phyloP scores from a whole-genome alignment of 768 basidiomycete genomes.

The Boletus patriciae region DNA sequence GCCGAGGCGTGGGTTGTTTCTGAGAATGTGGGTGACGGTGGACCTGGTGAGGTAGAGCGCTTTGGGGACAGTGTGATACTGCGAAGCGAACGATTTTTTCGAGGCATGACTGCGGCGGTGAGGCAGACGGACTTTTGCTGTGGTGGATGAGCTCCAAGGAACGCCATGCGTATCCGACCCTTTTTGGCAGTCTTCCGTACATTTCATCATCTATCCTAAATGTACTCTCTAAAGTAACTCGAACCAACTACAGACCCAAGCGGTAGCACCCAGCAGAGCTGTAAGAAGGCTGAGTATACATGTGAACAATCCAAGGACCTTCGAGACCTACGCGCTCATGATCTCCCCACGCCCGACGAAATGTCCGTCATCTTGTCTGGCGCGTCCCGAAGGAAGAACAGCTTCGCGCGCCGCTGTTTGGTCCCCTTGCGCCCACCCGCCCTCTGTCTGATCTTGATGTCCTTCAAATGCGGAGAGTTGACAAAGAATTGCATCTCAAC shows the following conservation, averaged over 20 bases:
- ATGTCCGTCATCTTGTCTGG: conserved; percentile 85
- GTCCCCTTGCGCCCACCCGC: conserved; percentile 49
- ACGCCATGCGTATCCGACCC: conserved; percentile 9
- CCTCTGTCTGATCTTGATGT: conserved; percentile 74
- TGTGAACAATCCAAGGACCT: not conserved
- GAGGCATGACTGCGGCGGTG: conserved; percentile 41
- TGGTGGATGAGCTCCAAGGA: conserved; percentile 16
- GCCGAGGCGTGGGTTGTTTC: conserved; percentile 77
- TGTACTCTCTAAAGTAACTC: conserved; percentile 2
- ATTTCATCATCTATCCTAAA: conserved; percentile 8
- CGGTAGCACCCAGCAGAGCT: conserved; percentile 1
- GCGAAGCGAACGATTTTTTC: conserved; percentile 56
- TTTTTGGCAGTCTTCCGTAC: conserved; percentile 14
- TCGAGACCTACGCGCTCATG: conserved; percentile 22
- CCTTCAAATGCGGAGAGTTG: conserved; percentile 83
- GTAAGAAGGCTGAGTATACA: conserved; percentile 1
- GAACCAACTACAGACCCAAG: not conserved
- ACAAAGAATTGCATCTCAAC: conserved; percentile 93
- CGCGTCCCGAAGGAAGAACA: conserved; percentile 80
- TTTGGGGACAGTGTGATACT: conserved; percentile 49
- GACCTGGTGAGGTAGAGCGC: conserved; percentile 50
- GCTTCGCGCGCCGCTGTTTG: conserved; percentile 70
- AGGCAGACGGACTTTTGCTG: conserved; percentile 14
- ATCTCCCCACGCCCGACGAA: conserved; percentile 43
- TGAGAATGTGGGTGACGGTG: conserved; percentile 84